Conservation (phyloP, 805 yeast species). For the Clavispora carvajalis region DNA sequence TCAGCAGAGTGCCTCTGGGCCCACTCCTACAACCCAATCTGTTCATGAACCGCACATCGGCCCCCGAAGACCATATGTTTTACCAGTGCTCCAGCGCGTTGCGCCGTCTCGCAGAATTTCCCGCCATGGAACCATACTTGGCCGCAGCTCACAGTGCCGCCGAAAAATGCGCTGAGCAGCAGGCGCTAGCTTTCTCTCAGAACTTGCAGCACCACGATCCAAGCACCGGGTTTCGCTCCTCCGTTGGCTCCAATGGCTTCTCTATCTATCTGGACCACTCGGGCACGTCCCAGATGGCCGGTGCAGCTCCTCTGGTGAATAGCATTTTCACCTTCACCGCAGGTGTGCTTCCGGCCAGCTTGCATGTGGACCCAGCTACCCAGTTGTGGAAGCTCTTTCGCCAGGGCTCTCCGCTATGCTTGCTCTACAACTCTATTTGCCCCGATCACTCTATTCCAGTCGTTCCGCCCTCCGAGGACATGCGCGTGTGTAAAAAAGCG, state of each 20-base stretch:
- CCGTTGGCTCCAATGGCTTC: conserved; percentile 30
- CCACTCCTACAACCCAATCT: conserved; percentile 40
- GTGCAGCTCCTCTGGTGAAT: conserved; percentile 21
- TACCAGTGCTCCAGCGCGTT: conserved; percentile 58
- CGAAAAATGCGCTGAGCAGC: conserved; percentile 67
- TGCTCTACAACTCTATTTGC: conserved; percentile 65
- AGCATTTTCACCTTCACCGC: conserved; percentile 61
- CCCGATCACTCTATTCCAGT: conserved; percentile 48
- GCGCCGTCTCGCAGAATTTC: conserved; percentile 50
- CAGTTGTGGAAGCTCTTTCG: conserved; percentile 84
- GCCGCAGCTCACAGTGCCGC: conserved; percentile 60
- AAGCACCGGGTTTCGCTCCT: conserved; percentile 26
- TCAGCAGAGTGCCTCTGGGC: conserved; percentile 39
- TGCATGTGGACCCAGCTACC: conserved; percentile 86
- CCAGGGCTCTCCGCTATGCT: conserved; percentile 88
- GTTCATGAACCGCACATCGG: conserved; percentile 60
- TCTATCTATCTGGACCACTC: conserved; percentile 33
- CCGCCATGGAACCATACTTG: conserved; percentile 66
- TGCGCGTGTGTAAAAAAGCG: conserved; percentile 79
- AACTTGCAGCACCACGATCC: conserved; percentile 25
- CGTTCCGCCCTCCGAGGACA: conserved; percentile 64
- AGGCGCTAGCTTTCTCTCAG: conserved; percentile 49
- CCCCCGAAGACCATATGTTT: conserved; percentile 62
- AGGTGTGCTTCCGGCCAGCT: conserved; percentile 70
- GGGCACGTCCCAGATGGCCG: conserved; percentile 13